Evolutionary conservation across 1,284 basidiomycete genomes (phyloP).

Genomic region (Naganishia liquefaciens): DNA sequence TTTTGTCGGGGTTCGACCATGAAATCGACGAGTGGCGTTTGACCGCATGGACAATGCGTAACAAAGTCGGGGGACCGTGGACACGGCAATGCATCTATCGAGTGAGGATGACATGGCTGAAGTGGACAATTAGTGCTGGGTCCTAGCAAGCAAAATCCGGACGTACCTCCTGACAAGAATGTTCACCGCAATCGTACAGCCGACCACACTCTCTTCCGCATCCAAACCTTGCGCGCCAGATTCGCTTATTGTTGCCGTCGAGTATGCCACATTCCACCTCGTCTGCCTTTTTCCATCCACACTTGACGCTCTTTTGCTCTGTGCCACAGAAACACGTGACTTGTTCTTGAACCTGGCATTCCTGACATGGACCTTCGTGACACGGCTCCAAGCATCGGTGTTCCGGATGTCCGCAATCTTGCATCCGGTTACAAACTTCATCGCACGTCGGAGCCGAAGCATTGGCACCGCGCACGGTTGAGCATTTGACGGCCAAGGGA

Average conservation of each 20-base stretch:
- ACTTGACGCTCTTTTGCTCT: conserved; percentile 62
- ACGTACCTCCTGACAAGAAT: conserved; percentile 64
- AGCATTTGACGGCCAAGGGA: conserved; percentile 66
- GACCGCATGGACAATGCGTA: conserved; percentile 77
- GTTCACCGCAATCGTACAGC: conserved; percentile 71
- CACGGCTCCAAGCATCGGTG: conserved; percentile 63
- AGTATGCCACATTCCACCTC: conserved; percentile 43
- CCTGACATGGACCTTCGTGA: conserved; percentile 70
- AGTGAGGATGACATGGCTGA: conserved; percentile 67
- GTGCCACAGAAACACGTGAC: conserved; percentile 77
- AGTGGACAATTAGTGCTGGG: conserved; percentile 49
- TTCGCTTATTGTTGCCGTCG: conserved; percentile 36
- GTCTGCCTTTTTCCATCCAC: conserved; percentile 62
- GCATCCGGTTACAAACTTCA: conserved; percentile 61
- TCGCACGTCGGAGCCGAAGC: conserved; percentile 64
- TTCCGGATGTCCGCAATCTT: conserved; percentile 65
- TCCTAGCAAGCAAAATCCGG: not conserved
- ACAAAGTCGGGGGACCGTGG: conserved; percentile 70
- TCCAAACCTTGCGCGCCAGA: conserved; percentile 70
- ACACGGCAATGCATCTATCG: conserved; percentile 62
- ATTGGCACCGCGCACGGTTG: conserved; percentile 53
- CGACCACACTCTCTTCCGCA: conserved; percentile 69
- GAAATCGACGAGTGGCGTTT: conserved; percentile 58
- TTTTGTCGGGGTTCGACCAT: conserved; percentile 57
- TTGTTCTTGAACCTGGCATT: conserved; percentile 62